Conservation (phyloP, 129 eudicot species). For the Artemisia annua region DNA sequence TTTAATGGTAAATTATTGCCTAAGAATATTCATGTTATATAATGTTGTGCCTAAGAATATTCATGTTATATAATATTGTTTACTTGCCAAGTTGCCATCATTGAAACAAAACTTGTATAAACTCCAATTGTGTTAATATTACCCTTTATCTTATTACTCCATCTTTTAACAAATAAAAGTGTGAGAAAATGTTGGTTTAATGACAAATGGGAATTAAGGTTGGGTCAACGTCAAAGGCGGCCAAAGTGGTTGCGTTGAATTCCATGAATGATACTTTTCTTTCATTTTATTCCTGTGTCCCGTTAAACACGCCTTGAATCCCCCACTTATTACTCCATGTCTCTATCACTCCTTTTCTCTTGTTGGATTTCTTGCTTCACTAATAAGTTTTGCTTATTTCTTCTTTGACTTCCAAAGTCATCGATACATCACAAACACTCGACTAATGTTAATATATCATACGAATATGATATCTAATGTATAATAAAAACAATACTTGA, state of each 20-base stretch:
- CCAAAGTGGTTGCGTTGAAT: slow-evolving; percentile 20
- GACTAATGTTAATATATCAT: neutral
- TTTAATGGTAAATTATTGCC: too few relatives aligned
- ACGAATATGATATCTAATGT: too few relatives aligned
- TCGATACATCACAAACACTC: too few relatives aligned
- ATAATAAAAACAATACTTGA: too few relatives aligned
- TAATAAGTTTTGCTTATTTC: neutral
- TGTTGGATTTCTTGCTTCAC: slow-evolving; percentile 6
- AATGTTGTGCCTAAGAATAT: too few relatives aligned
- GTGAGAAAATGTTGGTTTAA: neutral
- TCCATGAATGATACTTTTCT: neutral
- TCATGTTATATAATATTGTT: too few relatives aligned
- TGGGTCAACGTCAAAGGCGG: slow-evolving; percentile 34
- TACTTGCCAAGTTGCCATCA: too few relatives aligned
- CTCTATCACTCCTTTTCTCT: neutral
- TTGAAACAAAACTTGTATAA: neutral
- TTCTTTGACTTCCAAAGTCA: too few relatives aligned
- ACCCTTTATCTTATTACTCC: too few relatives aligned
- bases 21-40: too few relatives aligned
- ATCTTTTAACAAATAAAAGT: too few relatives aligned
- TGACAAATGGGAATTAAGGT: neutral
- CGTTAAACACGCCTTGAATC: slow-evolving; percentile 33
- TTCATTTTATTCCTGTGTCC: slow-evolving; percentile 16
- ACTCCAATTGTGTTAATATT: neutral
- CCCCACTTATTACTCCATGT: slow-evolving; percentile 33